These are phyloP conservation scores for Cordyceps cicadae DNA, from an alignment of 2,329 filamentous ascomycete species.

Conservation along the genomic window DNA sequence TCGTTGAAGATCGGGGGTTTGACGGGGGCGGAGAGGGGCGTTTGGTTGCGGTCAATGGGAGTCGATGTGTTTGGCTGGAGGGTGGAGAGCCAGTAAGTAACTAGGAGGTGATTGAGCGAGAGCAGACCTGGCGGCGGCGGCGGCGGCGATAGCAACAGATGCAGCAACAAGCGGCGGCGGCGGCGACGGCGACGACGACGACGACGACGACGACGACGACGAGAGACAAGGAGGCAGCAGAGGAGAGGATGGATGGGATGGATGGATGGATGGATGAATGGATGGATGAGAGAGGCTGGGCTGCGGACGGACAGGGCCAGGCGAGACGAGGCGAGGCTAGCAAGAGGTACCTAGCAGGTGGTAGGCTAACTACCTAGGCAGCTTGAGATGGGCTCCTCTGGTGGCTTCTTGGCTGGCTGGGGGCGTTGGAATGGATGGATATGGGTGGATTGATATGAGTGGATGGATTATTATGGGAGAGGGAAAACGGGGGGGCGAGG, in stretches of 20 bases:
- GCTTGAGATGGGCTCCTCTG: too few species aligned
- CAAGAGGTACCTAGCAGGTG: too few species aligned
- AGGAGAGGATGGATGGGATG: neutral
- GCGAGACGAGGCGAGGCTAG: neutral
- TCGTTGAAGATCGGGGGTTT: constrained; percentile 16
- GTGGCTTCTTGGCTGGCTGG: neutral
- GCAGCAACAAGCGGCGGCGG: neutral
- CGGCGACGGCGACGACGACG: neutral
- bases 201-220: neutral
- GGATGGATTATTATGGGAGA: too few species aligned
- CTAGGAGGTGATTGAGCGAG: neutral
- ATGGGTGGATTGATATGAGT: neutral
- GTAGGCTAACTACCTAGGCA: neutral
- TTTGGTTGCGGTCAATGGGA: constrained; percentile 10
- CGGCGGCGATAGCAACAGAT: neutral
- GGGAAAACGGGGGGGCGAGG: neutral
- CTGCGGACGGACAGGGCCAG: neutral
- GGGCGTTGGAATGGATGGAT: constrained; percentile 1
- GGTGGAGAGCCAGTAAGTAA: constrained; percentile 4
- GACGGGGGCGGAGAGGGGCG: constrained; percentile 5
- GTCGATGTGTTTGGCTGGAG: neutral
- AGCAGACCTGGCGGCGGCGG: neutral
- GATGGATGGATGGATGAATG: neutral
- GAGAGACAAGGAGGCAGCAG: neutral
- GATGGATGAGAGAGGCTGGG: neutral